A percentile compares a stretch with the other conserved stretches of the same genome.
Conservation (phyloP, 805 yeast species). For the Ogataea kodamae region DNA sequence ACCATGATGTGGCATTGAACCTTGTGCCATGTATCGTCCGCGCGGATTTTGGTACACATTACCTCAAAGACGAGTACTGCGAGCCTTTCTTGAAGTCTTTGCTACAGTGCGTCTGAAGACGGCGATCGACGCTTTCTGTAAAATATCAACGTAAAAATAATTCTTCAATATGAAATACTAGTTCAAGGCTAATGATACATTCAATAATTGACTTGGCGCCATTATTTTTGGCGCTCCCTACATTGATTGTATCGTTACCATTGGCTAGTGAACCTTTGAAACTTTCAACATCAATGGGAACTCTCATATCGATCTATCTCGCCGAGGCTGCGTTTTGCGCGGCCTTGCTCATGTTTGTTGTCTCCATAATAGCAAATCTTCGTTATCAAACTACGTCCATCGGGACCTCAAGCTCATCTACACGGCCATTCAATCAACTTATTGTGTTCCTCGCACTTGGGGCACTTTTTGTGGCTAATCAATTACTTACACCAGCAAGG, state of each 20-base stretch:
- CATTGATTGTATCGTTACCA: constrained; percentile 31
- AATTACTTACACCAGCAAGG: constrained; percentile 28
- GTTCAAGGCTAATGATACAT: constrained; percentile 5
- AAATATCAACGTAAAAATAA: too few relatives aligned
- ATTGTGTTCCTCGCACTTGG: too few relatives aligned
- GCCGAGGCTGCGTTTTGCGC: constrained; percentile 26
- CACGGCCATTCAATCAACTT: too few relatives aligned
- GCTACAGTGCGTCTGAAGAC: constrained; percentile 2
- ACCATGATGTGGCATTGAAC: constrained; percentile 10
- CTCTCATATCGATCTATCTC: constrained; percentile 9
- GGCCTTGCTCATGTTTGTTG: constrained; percentile 18
- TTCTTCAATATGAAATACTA: constrained; percentile 5
- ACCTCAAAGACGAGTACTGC: constrained; percentile 14
- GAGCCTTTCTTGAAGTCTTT: constrained; percentile 10
- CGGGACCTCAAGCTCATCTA: too few relatives aligned
- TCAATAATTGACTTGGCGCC: constrained; percentile 31
- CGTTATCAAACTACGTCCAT: too few relatives aligned
- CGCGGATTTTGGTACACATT: constrained; percentile 8
- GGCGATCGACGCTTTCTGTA: constrained; percentile 9
- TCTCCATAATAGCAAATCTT: too few relatives aligned
- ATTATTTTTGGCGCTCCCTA: constrained; percentile 33
- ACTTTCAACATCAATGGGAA: constrained; percentile 1
- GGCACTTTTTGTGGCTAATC: constrained; percentile 21
- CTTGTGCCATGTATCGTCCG: constrained; percentile 16
- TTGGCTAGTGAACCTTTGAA: constrained; percentile 16